A percentile compares a stretch with the other conserved stretches of the same genome.
These are phyloP conservation scores for Geotrichum siamense DNA, from an alignment of 1,139 yeast species.

Conservation along the genomic window DNA sequence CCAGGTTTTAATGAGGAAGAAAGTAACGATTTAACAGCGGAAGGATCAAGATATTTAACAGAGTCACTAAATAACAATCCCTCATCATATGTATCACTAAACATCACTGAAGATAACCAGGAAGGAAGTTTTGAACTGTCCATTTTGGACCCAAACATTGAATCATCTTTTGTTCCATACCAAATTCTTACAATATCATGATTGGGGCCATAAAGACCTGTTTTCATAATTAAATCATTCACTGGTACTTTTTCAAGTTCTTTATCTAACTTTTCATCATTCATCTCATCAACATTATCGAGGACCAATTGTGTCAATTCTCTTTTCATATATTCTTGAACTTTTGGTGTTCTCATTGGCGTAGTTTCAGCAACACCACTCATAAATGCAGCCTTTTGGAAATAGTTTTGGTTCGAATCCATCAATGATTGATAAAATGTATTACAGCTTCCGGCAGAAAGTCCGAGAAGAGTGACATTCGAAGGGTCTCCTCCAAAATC, in stretches of 20 bases:
- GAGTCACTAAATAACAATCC: constrained; percentile 12
- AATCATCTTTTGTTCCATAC: constrained; percentile 13
- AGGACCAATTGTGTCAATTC: constrained; percentile 3
- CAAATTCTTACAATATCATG: constrained; percentile 11
- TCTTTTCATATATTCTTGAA: constrained; percentile 7
- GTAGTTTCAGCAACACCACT: constrained; percentile 18
- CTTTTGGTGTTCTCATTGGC: constrained; percentile 8
- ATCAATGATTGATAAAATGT: constrained; percentile 22
- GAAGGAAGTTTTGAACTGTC: constrained; percentile 9
- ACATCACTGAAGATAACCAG: constrained; percentile 17
- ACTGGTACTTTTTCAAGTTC: constrained; percentile 17
- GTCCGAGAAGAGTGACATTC: constrained; percentile 30
- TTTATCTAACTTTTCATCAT: constrained; percentile 13
- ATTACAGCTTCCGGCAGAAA: constrained; percentile 30
- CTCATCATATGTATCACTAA: constrained; percentile 20
- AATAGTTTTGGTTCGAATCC: constrained; percentile 12
- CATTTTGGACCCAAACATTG: constrained; percentile 1
- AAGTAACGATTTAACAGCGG: background rate
- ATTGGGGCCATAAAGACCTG: constrained; percentile 5
- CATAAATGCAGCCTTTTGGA: constrained; percentile 20
- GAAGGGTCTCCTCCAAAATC: constrained; percentile 31
- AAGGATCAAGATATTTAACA: background rate
- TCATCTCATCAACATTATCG: background rate
- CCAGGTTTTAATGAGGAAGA: background rate
- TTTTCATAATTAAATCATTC: constrained; percentile 12